Percentiles rank a stretch among this genome's conserved stretches.
These are phyloP conservation scores for Bullera alba DNA, from an alignment of 768 basidiomycete genomes.

Conservation along the genomic window DNA sequence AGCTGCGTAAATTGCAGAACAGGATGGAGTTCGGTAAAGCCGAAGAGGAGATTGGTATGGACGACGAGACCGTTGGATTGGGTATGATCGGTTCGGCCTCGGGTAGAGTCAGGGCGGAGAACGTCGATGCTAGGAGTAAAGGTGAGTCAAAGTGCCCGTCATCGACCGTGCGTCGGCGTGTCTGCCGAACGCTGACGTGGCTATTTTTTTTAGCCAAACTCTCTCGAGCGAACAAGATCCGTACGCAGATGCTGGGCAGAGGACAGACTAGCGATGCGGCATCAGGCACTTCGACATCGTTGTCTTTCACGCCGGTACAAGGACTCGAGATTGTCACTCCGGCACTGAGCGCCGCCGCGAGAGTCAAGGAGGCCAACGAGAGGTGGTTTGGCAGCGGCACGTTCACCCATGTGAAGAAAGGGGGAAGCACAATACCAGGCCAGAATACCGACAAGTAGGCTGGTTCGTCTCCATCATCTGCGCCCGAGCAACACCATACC, in stretches of 20 bases:
- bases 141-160: constrained; percentile 53
- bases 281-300: constrained; percentile 81
- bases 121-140: constrained; percentile 82
- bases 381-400: constrained; percentile 74
- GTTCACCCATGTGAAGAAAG: constrained; percentile 45
- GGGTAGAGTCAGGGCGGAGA: constrained; percentile 80
- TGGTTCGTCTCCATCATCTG: not conserved
- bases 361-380: constrained; percentile 92
- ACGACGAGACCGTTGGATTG: constrained; percentile 94
- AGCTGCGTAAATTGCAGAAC: constrained; percentile 93
- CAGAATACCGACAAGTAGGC: constrained; percentile 6
- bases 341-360: constrained; percentile 55
- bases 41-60: constrained; percentile 92
- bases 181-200: not conserved
- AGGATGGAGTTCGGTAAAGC: constrained; percentile 91
- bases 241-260: constrained; percentile 73
- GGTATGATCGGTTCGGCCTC: constrained; percentile 88
- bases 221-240: constrained; percentile 86
- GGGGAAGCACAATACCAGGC: constrained; percentile 37
- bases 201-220: constrained; percentile 66
- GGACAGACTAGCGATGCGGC: constrained; percentile 57
- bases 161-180: not conserved
- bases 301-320: constrained; percentile 94
- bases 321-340: constrained; percentile 96
- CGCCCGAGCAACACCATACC: not conserved